Percentiles rank a stretch among this genome's conserved stretches.
phyloP scores from a whole-genome alignment of 257 asterid genomes.

The Gentiana dahurica region DNA sequence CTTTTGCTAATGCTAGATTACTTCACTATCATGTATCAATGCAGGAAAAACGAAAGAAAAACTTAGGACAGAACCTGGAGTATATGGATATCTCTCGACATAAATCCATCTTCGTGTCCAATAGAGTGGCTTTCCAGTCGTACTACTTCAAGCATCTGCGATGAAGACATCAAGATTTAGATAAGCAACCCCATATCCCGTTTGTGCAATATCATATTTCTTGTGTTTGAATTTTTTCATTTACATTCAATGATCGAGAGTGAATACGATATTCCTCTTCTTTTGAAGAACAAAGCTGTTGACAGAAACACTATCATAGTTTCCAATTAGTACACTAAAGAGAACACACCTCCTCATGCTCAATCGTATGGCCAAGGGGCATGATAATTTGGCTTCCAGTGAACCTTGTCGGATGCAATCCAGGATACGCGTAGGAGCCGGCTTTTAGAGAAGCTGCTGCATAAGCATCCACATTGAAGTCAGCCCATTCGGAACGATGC shows the following conservation, averaged over 20 bases:
- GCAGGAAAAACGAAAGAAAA: not conserved
- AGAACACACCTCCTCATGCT: constrained; percentile 77
- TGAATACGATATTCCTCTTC: not conserved
- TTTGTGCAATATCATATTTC: not conserved
- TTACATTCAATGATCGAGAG: no score
- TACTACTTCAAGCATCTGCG: constrained; percentile 92
- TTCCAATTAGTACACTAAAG: not conserved
- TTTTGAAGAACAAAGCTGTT: not conserved
- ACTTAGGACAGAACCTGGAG: constrained; percentile 47
- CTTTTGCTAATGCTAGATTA: not conserved
- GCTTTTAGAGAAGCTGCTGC: constrained; percentile 72
- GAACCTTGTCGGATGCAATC: constrained; percentile 81
- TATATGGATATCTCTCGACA: constrained; percentile 83
- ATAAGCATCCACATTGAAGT: constrained; percentile 84
- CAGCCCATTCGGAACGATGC: constrained; percentile 99
- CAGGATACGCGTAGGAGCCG: constrained; percentile 62
- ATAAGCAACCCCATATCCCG: not conserved
- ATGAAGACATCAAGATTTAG: not conserved
- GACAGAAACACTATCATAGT: not conserved
- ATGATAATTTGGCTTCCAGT: constrained; percentile 92
- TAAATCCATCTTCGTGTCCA: constrained; percentile 72
- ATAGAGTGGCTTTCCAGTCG: constrained; percentile 70
- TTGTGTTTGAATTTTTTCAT: no score
- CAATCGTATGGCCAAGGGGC: constrained; percentile 92
- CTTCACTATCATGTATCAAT: not conserved